Evolutionary conservation across 2,329 filamentous ascomycete genomes (phyloP).

Genomic region (Pseudocercospora macadamiae): DNA sequence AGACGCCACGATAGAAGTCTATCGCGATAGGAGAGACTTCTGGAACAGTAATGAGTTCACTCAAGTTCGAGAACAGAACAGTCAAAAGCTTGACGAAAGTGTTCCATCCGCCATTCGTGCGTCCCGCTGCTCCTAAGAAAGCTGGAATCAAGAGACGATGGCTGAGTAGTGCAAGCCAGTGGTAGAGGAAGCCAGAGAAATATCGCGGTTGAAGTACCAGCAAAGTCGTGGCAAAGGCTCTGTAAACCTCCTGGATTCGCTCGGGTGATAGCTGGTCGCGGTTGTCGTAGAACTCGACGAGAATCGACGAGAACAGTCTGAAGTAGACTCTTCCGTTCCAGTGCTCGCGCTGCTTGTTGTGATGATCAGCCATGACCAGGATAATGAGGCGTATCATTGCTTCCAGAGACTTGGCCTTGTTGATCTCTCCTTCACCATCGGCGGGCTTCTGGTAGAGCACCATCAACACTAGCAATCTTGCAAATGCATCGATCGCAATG

Average conservation of each 20-base stretch:
- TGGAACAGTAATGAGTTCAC: constrained; percentile 75
- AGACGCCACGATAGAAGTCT: constrained; percentile 79
- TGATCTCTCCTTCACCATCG: constrained; percentile 60
- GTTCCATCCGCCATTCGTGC: constrained; percentile 65
- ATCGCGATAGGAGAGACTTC: constrained; percentile 71
- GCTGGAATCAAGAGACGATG: constrained; percentile 83
- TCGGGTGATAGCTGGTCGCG: constrained; percentile 30
- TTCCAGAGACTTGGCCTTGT: constrained; percentile 73
- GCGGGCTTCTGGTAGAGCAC: constrained; percentile 70
- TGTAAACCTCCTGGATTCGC: constrained; percentile 62
- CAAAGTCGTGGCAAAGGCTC: constrained; percentile 72
- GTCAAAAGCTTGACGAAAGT: constrained; percentile 67
- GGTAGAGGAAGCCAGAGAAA: constrained; percentile 81
- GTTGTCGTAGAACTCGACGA: constrained; percentile 66
- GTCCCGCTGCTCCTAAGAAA: constrained; percentile 60
- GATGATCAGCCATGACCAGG: constrained; percentile 82
- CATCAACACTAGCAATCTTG: constrained; percentile 76
- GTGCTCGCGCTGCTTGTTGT: constrained; percentile 74
- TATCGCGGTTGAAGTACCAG: constrained; percentile 73
- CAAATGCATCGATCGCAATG: constrained; percentile 75
- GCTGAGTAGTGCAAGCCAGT: constrained; percentile 79
- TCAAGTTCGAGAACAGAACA: constrained; percentile 62
- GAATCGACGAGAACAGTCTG: constrained; percentile 79
- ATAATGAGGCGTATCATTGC: constrained; percentile 76
- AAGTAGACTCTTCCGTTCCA: constrained; percentile 92